These are phyloP conservation scores for Houttuynia cordata DNA, from an alignment of 164 flowering plant species.

Conservation along the genomic window DNA sequence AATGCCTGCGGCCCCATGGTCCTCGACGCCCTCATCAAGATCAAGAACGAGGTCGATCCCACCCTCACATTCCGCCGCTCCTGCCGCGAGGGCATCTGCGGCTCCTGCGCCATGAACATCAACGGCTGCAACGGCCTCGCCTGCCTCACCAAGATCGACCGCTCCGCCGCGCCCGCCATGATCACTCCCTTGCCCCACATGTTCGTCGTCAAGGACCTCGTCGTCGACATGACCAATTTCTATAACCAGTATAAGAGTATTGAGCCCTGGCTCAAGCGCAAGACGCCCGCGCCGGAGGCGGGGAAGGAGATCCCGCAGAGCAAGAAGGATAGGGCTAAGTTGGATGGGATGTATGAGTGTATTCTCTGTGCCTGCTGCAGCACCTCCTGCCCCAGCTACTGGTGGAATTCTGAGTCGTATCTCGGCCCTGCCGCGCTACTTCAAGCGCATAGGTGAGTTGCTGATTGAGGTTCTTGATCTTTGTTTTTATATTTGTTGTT, in stretches of 20 bases:
- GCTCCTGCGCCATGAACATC: conserved; percentile 98
- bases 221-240: conserved; percentile 97
- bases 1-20: conserved; percentile 97
- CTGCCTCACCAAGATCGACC: conserved; percentile 71
- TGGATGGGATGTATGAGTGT: conserved; percentile 99
- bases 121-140: conserved; percentile 94
- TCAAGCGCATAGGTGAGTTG: conserved; percentile 74
- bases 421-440: conserved; percentile 98
- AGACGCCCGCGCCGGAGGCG: conserved; percentile 30
- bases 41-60: conserved; percentile 93
- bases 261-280: conserved; percentile 99
- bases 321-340: conserved; percentile 82
- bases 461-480: background rate
- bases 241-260: conserved; percentile 97
- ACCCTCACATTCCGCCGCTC: conserved; percentile 86
- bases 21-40: conserved; percentile 92
- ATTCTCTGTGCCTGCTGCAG: conserved; percentile 94
- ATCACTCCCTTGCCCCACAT: conserved; percentile 94
- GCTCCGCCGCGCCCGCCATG: conserved; percentile 21
- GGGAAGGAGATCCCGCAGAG: conserved; percentile 85
- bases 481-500: background rate
- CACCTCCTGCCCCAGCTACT: conserved; percentile 94
- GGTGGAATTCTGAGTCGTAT: conserved; percentile 98
- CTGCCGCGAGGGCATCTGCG: conserved; percentile 97
- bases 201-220: conserved; percentile 96